Evolutionary conservation across 139 green algal species (phyloP).

Genomic region (Chlorella sorokiniana): DNA sequence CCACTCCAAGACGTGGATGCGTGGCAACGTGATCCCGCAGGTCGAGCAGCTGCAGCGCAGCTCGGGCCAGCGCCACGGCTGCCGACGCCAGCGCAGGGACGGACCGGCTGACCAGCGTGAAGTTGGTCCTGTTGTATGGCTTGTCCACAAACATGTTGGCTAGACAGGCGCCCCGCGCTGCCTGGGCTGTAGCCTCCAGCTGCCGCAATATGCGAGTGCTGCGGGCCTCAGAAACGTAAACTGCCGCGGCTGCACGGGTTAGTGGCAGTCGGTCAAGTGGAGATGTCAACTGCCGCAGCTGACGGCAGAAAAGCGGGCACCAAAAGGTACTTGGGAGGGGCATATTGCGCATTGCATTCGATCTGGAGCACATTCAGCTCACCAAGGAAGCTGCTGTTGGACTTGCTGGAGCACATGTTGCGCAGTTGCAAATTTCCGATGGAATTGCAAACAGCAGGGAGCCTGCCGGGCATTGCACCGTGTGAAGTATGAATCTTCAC

Average conservation of each 20-base stretch:
- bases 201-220: conserved; percentile 40
- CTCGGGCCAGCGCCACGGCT: conserved; percentile 40
- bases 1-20: conserved; percentile 76
- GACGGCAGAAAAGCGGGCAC: not conserved
- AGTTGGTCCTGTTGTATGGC: conserved; percentile 77
- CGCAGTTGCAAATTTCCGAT: too few relatives aligned
- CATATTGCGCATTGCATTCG: not conserved
- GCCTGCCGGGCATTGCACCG: too few relatives aligned
- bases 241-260: conserved; percentile 58
- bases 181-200: conserved; percentile 10
- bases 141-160: conserved; percentile 68
- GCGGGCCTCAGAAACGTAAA: conserved; percentile 71
- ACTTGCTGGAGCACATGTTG: not conserved
- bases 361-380: not conserved
- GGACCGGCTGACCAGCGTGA: conserved; percentile 58
- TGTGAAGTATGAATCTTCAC: too few relatives aligned
- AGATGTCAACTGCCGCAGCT: not conserved
- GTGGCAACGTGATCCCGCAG: conserved; percentile 63
- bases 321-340: not conserved
- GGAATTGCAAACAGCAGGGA: too few relatives aligned
- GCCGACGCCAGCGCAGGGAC: conserved; percentile 36
- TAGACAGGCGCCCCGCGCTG: not conserved
- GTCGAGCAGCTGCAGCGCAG: conserved; percentile 64
- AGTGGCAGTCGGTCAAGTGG: not conserved
- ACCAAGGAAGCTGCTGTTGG: not conserved